phyloP scores from a whole-genome alignment of 139 green algal genomes.

The Tetraselmis chui region DNA sequence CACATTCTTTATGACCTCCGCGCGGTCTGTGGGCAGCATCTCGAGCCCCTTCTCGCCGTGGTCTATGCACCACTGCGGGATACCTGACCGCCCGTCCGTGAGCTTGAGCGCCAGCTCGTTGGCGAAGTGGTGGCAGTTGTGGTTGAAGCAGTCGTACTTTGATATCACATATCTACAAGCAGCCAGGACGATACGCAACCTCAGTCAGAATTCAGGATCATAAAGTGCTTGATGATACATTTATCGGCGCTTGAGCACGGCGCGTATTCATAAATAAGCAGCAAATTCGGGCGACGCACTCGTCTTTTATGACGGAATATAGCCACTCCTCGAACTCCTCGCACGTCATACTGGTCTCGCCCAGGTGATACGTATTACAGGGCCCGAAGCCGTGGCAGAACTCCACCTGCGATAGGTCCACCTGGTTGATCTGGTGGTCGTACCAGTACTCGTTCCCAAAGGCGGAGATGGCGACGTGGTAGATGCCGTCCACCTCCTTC shows the following conservation, averaged over 20 bases:
- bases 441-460: slow-evolving; percentile 19
- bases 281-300: no score
- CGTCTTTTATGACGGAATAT: slow-evolving; percentile 5
- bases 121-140: slow-evolving; percentile 26
- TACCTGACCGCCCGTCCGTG: background rate
- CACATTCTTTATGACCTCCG: slow-evolving; percentile 7
- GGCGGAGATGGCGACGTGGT: slow-evolving; percentile 13
- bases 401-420: slow-evolving; percentile 11
- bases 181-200: no score
- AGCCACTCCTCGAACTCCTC: slow-evolving; percentile 12
- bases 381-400: slow-evolving; percentile 13
- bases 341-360: background rate
- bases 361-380: slow-evolving; percentile 16
- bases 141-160: slow-evolving; percentile 22
- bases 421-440: slow-evolving; percentile 19
- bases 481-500: slow-evolving; percentile 21
- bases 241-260: no score
- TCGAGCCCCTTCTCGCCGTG: slow-evolving; percentile 22
- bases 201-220: no score
- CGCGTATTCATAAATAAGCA: no score
- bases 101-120: slow-evolving; percentile 15
- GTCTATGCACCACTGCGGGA: slow-evolving; percentile 25
- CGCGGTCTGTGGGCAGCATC: slow-evolving; percentile 8
- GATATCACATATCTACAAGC: slow-evolving; percentile 22
- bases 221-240: no score